Evolutionary conservation across 495 filamentous ascomycete genomes (phyloP).

Genomic region (Podospora australis): DNA sequence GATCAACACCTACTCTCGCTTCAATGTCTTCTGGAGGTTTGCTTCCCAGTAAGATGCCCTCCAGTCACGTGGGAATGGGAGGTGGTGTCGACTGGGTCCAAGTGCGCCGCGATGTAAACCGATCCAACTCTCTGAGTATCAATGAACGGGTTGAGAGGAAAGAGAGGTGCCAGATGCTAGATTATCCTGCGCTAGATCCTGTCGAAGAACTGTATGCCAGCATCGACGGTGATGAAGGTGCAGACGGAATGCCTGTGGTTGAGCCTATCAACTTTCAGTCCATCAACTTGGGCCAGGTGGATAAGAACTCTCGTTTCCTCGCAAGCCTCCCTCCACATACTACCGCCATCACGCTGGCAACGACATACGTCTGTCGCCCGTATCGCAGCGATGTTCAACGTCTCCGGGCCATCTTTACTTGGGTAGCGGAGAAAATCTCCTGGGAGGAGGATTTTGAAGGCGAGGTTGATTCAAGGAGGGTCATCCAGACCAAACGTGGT

Average conservation of each 20-base stretch:
- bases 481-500: constrained; percentile 76
- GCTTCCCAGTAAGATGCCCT: constrained; percentile 42
- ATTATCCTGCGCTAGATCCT: constrained; percentile 77
- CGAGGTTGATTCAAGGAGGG: constrained; percentile 68
- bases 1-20: constrained; percentile 12
- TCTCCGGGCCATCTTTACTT: constrained; percentile 89
- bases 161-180: constrained; percentile 94
- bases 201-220: constrained; percentile 81
- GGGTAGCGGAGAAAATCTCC: constrained; percentile 89
- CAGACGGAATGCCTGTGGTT: constrained; percentile 73
- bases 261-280: constrained; percentile 75
- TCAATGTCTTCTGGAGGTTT: constrained; percentile 16
- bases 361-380: constrained; percentile 88
- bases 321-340: constrained; percentile 84
- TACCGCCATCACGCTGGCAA: constrained; percentile 76
- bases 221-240: constrained; percentile 85
- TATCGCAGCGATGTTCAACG: constrained; percentile 93
- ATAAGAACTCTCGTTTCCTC: constrained; percentile 92
- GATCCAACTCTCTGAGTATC: constrained; percentile 83
- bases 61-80: constrained; percentile 61
- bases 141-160: constrained; percentile 80
- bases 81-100: constrained; percentile 84
- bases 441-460: constrained; percentile 92
- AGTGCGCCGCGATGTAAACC: constrained; percentile 88
- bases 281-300: constrained; percentile 77